These are phyloP conservation scores for Volvox carteri DNA, from an alignment of 163 green algal species.

Conservation along the genomic window DNA sequence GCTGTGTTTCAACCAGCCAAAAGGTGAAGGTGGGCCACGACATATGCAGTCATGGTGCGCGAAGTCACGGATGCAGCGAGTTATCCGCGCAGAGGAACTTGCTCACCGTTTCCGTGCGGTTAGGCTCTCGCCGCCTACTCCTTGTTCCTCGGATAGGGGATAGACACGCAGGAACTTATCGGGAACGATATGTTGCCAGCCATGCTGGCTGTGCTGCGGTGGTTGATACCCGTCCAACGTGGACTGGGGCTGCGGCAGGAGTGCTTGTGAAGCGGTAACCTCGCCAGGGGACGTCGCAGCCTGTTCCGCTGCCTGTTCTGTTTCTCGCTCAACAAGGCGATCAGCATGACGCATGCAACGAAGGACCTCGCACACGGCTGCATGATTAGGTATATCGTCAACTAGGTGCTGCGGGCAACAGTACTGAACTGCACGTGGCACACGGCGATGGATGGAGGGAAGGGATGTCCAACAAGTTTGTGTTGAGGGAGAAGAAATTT, in stretches of 20 bases:
- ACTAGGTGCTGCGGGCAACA: slow-evolving; percentile 19
- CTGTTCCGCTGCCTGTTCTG: not conserved
- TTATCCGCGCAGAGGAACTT: no score
- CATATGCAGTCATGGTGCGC: not conserved
- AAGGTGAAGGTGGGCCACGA: no score
- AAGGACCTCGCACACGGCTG: slow-evolving; percentile 14
- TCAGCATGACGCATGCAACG: slow-evolving; percentile 9
- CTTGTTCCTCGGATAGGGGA: not conserved
- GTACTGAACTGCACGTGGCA: slow-evolving; percentile 26
- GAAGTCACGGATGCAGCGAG: no score
- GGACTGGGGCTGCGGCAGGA: not conserved
- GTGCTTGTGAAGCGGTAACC: not conserved
- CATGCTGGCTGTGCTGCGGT: not conserved
- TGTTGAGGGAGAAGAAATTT: no score
- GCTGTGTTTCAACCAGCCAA: no score
- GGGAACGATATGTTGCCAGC: not conserved
- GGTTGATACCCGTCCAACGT: not conserved
- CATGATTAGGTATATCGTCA: not conserved
- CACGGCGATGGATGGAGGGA: no score
- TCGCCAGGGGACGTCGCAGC: not conserved
- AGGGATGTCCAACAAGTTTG: no score
- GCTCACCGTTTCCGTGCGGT: slow-evolving; percentile 7
- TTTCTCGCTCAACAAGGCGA: not conserved
- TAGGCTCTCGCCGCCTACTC: not conserved
- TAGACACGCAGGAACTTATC: not conserved